phyloP scores from a whole-genome alignment of 2,329 filamentous ascomycete species.

The Arthrobotrys sinensis region DNA sequence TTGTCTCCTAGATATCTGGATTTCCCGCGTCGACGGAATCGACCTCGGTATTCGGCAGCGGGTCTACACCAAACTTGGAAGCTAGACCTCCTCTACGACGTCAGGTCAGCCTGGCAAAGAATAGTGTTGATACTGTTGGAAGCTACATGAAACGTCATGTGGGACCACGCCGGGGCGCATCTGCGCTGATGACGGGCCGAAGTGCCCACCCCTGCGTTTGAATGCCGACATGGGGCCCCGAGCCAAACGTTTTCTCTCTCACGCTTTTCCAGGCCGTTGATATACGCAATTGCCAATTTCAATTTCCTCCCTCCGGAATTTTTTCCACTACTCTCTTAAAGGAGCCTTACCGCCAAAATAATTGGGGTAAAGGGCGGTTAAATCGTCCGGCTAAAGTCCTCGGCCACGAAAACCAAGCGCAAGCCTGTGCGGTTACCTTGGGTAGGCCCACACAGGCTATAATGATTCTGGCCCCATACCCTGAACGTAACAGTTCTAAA shows the following conservation, averaged over 20 bases:
- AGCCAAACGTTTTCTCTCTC: conserved; percentile 12
- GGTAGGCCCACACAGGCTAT: conserved; percentile 47
- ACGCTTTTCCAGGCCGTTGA: conserved; percentile 10
- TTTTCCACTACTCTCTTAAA: too few species aligned
- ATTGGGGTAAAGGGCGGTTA: conserved; percentile 43
- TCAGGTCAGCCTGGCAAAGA: conserved; percentile 13
- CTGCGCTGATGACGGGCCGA: conserved; percentile 60
- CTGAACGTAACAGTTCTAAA: conserved; percentile 40
- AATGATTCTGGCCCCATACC: not conserved
- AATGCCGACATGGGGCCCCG: conserved; percentile 43
- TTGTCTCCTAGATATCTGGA: not conserved
- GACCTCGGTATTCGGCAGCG: not conserved
- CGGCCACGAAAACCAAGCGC: conserved; percentile 36
- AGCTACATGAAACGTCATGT: conserved; percentile 55
- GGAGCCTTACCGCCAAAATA: conserved; percentile 29
- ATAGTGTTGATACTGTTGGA: conserved; percentile 40
- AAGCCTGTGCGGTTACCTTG: conserved; percentile 43
- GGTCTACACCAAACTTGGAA: not conserved
- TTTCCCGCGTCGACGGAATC: not conserved
- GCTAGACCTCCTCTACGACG: not conserved
- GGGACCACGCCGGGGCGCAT: conserved; percentile 48
- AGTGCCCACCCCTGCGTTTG: conserved; percentile 60
- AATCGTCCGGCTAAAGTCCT: conserved; percentile 44
- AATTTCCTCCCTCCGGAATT: conserved; percentile 1
- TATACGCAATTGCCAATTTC: conserved; percentile 14